Conservation (phyloP, 2,329 filamentous ascomycete species). For the Neospermospora avenae region DNA sequence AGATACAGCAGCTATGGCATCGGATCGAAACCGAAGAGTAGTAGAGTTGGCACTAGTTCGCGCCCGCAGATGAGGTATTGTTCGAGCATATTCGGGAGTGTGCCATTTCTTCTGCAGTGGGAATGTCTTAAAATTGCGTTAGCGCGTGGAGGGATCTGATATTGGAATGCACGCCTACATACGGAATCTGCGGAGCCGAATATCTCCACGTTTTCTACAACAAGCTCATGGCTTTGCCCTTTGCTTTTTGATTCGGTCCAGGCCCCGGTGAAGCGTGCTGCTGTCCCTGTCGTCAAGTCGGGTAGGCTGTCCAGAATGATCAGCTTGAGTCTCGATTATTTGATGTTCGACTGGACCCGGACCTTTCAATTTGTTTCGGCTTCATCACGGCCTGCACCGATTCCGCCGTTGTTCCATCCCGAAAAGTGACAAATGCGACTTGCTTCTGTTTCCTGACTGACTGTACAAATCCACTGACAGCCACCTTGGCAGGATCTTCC, state of each 20-base stretch:
- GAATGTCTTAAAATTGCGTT: slow-evolving; percentile 59
- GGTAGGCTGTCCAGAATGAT: slow-evolving; percentile 51
- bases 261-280: slow-evolving; percentile 71
- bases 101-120: slow-evolving; percentile 98
- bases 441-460: slow-evolving; percentile 85
- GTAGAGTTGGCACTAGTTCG: slow-evolving; percentile 79
- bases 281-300: slow-evolving; percentile 65
- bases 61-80: slow-evolving; percentile 80
- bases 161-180: slow-evolving; percentile 38
- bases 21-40: slow-evolving; percentile 78
- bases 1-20: slow-evolving; percentile 69
- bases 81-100: slow-evolving; percentile 81
- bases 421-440: slow-evolving; percentile 77
- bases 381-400: slow-evolving; percentile 58
- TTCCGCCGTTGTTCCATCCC: slow-evolving; percentile 79
- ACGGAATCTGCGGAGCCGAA: slow-evolving; percentile 79
- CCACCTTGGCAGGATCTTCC: slow-evolving; percentile 45
- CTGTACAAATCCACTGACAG: slow-evolving; percentile 75
- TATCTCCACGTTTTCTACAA: slow-evolving; percentile 65
- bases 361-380: slow-evolving; percentile 31
- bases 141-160: slow-evolving; percentile 16
- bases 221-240: slow-evolving; percentile 76
- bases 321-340: slow-evolving; percentile 7
- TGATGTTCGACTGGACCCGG: slow-evolving; percentile 9
- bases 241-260: slow-evolving; percentile 70